Percentiles rank a stretch among this genome's conserved stretches.
These are phyloP conservation scores for Aphanomyces cochlioides DNA, from an alignment of 352 stramenopile species.

Conservation along the genomic window DNA sequence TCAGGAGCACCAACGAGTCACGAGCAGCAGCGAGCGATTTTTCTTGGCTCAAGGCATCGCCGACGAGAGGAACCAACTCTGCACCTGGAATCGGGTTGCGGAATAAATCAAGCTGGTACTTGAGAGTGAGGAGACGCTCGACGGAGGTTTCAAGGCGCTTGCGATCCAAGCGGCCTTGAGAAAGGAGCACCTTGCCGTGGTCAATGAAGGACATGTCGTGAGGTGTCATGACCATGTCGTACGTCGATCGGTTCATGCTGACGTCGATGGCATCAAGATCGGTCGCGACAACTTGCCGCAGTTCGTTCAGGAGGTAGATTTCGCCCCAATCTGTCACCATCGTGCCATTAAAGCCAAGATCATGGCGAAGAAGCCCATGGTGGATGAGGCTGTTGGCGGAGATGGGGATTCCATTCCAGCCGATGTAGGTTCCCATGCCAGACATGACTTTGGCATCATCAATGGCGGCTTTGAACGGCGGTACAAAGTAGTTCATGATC, in stretches of 20 bases:
- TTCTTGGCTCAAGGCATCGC: not conserved
- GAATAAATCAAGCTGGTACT: slow-evolving; percentile 16
- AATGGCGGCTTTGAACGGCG: slow-evolving; percentile 76
- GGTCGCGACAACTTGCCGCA: slow-evolving; percentile 48
- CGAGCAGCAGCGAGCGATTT: slow-evolving; percentile 9
- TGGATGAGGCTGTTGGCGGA: slow-evolving; percentile 73
- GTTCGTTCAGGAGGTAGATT: slow-evolving; percentile 84
- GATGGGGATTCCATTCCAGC: slow-evolving; percentile 89
- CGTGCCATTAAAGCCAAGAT: slow-evolving; percentile 87
- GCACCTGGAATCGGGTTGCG: slow-evolving; percentile 15
- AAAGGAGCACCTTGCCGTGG: slow-evolving; percentile 34
- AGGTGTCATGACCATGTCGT: slow-evolving; percentile 82
- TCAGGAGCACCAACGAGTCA: slow-evolving; percentile 31
- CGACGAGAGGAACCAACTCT: slow-evolving; percentile 5
- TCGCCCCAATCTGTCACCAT: slow-evolving; percentile 91
- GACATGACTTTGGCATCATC: slow-evolving; percentile 67
- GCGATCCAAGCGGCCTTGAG: slow-evolving; percentile 23
- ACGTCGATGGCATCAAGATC: slow-evolving; percentile 52
- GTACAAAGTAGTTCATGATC: slow-evolving; percentile 81
- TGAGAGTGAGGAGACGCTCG: slow-evolving; percentile 17
- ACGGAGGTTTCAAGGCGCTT: slow-evolving; percentile 6
- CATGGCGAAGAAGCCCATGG: slow-evolving; percentile 66
- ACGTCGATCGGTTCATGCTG: slow-evolving; percentile 50
- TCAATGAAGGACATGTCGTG: slow-evolving; percentile 38
- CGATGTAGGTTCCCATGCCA: slow-evolving; percentile 93